A percentile compares a stretch with the other conserved stretches of the same genome.
phyloP scores from a whole-genome alignment of 202 grass and related monocot genomes.

The Bolboschoenoplectus hybrid region DNA sequence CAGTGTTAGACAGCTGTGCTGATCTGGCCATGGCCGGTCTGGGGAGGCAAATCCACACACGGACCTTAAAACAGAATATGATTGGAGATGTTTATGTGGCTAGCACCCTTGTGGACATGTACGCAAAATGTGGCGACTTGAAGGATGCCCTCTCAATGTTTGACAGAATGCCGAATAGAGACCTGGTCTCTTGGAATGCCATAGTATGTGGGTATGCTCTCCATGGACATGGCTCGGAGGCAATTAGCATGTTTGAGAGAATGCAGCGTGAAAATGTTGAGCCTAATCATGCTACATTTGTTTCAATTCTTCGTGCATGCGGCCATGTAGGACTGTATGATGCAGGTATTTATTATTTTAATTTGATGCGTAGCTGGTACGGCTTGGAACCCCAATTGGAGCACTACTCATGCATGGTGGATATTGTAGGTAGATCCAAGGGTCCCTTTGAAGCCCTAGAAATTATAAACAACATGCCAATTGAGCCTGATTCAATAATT shows the following conservation, averaged over 20 bases:
- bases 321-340: conserved; percentile 75
- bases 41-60: conserved; percentile 78
- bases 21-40: conserved; percentile 78
- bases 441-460: conserved; percentile 63
- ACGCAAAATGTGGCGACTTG: conserved; percentile 82
- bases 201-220: conserved; percentile 86
- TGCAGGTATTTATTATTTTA: conserved; percentile 66
- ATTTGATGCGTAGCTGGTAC: conserved; percentile 60
- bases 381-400: conserved; percentile 77
- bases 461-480: conserved; percentile 72
- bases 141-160: conserved; percentile 63
- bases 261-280: conserved; percentile 75
- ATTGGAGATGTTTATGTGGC: conserved; percentile 71
- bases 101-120: conserved; percentile 84
- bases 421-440: conserved; percentile 77
- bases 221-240: conserved; percentile 73
- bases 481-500: conserved; percentile 79
- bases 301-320: conserved; percentile 84
- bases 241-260: conserved; percentile 75
- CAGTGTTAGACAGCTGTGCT: conserved; percentile 82
- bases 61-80: conserved; percentile 83
- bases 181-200: conserved; percentile 87
- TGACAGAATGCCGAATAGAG: conserved; percentile 57
- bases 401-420: conserved; percentile 89
- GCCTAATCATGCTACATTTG: conserved; percentile 79